Base-by-base conservation (phyloP, 2,329 filamentous ascomycete species). In the Fusarium paranaense region DNA sequence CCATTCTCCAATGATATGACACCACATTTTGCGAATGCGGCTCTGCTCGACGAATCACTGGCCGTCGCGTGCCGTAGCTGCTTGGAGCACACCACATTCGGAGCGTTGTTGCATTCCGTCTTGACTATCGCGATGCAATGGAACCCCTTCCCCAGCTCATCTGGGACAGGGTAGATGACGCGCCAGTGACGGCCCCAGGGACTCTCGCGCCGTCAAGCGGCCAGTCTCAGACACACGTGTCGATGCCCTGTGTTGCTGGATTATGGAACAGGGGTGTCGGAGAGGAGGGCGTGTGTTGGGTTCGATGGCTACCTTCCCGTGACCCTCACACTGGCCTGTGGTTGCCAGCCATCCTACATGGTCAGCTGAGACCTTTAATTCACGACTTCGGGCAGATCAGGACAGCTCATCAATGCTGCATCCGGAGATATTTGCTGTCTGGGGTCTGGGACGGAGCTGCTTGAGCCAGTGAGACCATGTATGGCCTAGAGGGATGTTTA, bases 1-100 rank as follows among this genome's bases (percentile, higher is more conserved):
- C 62, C 57, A 59, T 66, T 35, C 67, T 40, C 47, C 80, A 81
- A 80, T 80, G 68, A 73, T 59, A 66, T 64, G 52, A 69, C 69
- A 74, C 71, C 78, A 81, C 80, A 79, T 81, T 66, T 69, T 45
- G 13, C 25, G 6, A 40, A 40, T 76, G 77, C 70, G 73, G 70
- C 76, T 80, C 75, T 75, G 70, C 67, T 71, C 40, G 42, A 54
- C 52, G 59, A 38, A 63, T 40, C 47, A 62, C 70, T 75, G 32
- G 66, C 4, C 54, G 30, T 32, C 30, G 30, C 30, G 30, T 32
- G 30, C 30, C 30, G 9, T 35, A 40, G 38, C 57, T 65, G 27
- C 20, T 56, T 54, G 60, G 25, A 70, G 64, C 76, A 77, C 77
- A 77, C 77, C 76, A 75, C 62, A 58, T 57, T 61, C 56, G 54